A percentile compares a stretch with the other conserved stretches of the same genome.
phyloP scores from a whole-genome alignment of 768 basidiomycete genomes.

The Daedaleopsis sinensis region DNA sequence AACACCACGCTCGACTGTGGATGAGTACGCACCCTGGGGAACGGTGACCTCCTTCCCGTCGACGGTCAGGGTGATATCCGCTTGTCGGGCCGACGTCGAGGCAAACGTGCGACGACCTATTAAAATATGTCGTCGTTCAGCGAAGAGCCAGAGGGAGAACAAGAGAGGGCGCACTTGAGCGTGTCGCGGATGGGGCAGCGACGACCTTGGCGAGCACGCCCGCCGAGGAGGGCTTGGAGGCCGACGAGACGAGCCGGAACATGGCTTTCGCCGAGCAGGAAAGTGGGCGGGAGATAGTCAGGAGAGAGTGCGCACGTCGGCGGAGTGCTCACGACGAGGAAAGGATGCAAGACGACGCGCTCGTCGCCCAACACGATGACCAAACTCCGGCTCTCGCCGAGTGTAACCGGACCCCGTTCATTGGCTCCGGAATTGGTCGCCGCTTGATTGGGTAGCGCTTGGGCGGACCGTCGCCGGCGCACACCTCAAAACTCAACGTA shows the following conservation, averaged over 20 bases:
- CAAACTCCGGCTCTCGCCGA: conserved; percentile 28
- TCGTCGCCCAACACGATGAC: conserved; percentile 27
- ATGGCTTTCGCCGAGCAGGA: conserved; percentile 38
- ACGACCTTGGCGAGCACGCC: conserved; percentile 71
- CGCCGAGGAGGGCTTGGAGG: conserved; percentile 54
- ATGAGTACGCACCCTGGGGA: conserved; percentile 76
- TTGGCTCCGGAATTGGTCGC: conserved; percentile 15
- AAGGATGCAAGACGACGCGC: conserved; percentile 20
- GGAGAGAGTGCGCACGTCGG: conserved; percentile 22
- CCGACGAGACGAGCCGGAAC: conserved; percentile 72
- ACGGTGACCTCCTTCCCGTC: conserved; percentile 98
- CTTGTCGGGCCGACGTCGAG: conserved; percentile 65
- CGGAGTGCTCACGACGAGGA: conserved; percentile 21
- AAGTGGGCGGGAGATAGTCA: conserved; percentile 4
- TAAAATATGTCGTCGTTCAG: neutral
- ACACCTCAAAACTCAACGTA: neutral
- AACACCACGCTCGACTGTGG: neutral
- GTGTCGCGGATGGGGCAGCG: conserved; percentile 40
- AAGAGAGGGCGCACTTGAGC: conserved; percentile 31
- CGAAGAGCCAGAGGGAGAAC: neutral
- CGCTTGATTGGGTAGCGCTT: conserved; percentile 10
- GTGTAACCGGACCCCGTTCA: conserved; percentile 15
- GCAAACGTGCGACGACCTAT: conserved; percentile 64
- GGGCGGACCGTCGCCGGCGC: neutral
- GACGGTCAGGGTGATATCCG: conserved; percentile 89